Percentiles rank a stretch among this genome's conserved stretches.
Conservation (phyloP, 441 rosid species). For the Gossypium davidsonii region DNA sequence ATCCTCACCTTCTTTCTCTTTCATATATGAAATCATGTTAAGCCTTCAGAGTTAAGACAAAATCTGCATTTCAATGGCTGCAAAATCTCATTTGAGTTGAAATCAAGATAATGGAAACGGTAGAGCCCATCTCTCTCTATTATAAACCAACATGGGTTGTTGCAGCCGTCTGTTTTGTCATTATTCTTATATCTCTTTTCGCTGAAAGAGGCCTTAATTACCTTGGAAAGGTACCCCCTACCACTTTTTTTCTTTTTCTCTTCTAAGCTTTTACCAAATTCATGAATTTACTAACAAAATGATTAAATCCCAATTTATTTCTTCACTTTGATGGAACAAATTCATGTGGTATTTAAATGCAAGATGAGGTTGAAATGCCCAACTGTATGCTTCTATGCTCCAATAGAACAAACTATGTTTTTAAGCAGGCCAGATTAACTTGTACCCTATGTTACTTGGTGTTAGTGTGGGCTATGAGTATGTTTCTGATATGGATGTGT, state of each 20-base stretch:
- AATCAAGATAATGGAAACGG: slow-evolving; percentile 36
- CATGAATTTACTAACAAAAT: not conserved
- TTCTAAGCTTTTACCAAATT: not conserved
- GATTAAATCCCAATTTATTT: not conserved
- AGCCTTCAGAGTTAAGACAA: slow-evolving; percentile 2
- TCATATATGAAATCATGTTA: not conserved
- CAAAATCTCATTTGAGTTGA: not conserved
- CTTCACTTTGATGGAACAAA: not conserved
- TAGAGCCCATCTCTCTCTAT: slow-evolving; percentile 44
- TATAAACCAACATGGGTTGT: slow-evolving; percentile 80
- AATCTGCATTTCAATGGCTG: not conserved
- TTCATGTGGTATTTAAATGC: not conserved
- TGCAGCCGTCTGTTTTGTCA: slow-evolving; percentile 64
- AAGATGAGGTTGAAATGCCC: not conserved
- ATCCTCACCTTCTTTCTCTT: slow-evolving; percentile 15
- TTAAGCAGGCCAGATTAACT: too few species aligned
- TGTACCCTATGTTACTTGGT: too few species aligned
- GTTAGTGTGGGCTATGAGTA: too few species aligned
- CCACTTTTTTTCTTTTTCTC: not conserved
- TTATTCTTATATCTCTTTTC: slow-evolving; percentile 48
- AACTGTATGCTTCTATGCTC: not conserved
- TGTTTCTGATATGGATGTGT: too few species aligned
- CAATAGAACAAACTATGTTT: not conserved
- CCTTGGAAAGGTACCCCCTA: slow-evolving; percentile 55
- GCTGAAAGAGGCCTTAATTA: slow-evolving; percentile 64